Percentiles rank a stretch among this genome's conserved stretches.
phyloP scores from a whole-genome alignment of 306 rosid species.

The Rosa persica region DNA sequence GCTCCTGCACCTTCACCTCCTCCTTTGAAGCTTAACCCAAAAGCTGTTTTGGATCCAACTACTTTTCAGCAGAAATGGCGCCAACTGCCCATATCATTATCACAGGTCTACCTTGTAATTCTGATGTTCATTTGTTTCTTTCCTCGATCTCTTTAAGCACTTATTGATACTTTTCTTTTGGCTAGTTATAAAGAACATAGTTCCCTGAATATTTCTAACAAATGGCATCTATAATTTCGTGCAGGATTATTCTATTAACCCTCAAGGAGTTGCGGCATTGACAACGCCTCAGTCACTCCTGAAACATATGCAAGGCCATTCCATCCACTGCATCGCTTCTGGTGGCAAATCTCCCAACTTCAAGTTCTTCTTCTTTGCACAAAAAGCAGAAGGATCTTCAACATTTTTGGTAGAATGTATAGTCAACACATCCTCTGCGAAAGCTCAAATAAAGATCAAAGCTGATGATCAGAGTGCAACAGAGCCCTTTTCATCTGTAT shows the following conservation, averaged over 20 bases:
- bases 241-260: conserved; percentile 72
- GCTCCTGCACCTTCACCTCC: conserved; percentile 68
- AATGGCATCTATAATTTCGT: conserved; percentile 17
- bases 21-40: conserved; percentile 72
- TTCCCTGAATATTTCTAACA: neutral
- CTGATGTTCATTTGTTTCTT: conserved; percentile 19
- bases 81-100: conserved; percentile 76
- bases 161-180: neutral
- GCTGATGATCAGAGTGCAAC: conserved; percentile 82
- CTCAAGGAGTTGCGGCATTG: conserved; percentile 70
- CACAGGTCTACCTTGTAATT: conserved; percentile 62
- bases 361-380: conserved; percentile 98
- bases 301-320: conserved; percentile 84
- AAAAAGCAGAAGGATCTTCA: conserved; percentile 73
- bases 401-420: conserved; percentile 85
- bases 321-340: conserved; percentile 89
- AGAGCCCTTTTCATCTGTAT: conserved; percentile 64
- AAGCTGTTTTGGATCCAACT: conserved; percentile 82
- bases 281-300: conserved; percentile 64
- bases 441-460: conserved; percentile 82
- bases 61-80: conserved; percentile 99
- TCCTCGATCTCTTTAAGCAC: neutral
- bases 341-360: conserved; percentile 92
- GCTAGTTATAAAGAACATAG: neutral
- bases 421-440: conserved; percentile 83